phyloP scores from a whole-genome alignment of 495 filamentous ascomycete genomes.

The Xylaria cubensis region DNA sequence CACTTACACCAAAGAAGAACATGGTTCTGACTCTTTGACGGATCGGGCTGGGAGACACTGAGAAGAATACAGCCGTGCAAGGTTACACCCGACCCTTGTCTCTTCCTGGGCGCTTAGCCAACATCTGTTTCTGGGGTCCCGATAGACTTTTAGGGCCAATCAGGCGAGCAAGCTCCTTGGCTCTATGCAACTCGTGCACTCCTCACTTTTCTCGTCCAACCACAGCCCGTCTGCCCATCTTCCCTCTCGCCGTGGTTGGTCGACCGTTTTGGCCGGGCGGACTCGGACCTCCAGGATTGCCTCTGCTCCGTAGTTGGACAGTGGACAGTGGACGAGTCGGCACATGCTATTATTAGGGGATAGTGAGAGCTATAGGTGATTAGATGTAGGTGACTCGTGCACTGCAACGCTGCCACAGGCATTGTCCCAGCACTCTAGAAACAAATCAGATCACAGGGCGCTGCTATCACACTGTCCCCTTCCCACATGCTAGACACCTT shows the following conservation, averaged over 20 bases:
- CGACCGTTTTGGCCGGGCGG: slow-evolving; percentile 27
- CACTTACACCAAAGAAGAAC: slow-evolving; percentile 7
- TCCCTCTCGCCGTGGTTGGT: slow-evolving; percentile 22
- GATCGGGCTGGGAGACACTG: slow-evolving; percentile 24
- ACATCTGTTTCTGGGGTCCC: slow-evolving; percentile 33
- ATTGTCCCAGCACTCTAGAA: slow-evolving; percentile 35
- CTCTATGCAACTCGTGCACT: slow-evolving; percentile 30
- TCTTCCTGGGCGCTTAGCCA: slow-evolving; percentile 41
- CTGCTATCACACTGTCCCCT: slow-evolving; percentile 39
- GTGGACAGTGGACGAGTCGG: slow-evolving; percentile 14
- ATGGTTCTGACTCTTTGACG: slow-evolving; percentile 15
- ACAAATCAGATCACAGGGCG: slow-evolving; percentile 41
- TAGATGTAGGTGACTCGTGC: slow-evolving; percentile 29
- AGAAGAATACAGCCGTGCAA: slow-evolving; percentile 23
- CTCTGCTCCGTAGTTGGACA: slow-evolving; percentile 16
- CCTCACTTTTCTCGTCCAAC: slow-evolving; percentile 34
- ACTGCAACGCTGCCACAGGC: slow-evolving; percentile 28
- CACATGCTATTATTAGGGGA: slow-evolving; percentile 29
- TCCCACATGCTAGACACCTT: slow-evolving; percentile 25
- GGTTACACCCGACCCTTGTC: slow-evolving; percentile 28
- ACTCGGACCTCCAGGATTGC: slow-evolving; percentile 9
- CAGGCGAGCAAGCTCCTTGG: slow-evolving; percentile 7
- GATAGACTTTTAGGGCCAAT: slow-evolving; percentile 28
- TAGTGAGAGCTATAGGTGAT: slow-evolving; percentile 18
- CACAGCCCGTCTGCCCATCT: slow-evolving; percentile 24